These are phyloP conservation scores for Pistacia vera DNA, from an alignment of 345 rosid species.

Conservation along the genomic window DNA sequence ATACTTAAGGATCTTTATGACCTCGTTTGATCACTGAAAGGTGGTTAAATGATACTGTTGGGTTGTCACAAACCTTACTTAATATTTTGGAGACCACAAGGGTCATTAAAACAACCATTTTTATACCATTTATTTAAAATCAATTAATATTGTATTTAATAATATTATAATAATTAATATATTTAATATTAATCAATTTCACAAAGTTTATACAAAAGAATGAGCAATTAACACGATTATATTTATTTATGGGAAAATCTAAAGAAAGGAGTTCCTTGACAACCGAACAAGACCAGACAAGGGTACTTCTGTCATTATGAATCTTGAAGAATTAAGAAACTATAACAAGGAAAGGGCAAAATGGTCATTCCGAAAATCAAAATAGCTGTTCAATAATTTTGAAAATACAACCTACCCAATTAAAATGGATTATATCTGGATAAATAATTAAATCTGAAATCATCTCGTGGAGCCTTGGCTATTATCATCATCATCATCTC, in stretches of 20 bases:
- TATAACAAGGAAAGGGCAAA: background rate
- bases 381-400: slow-evolving; percentile 30
- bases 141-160: too few species aligned
- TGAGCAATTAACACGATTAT: too few species aligned
- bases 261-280: background rate
- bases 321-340: background rate
- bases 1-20: too few species aligned
- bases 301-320: background rate
- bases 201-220: too few species aligned
- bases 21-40: too few species aligned
- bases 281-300: background rate
- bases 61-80: too few species aligned
- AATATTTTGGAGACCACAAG: too few species aligned
- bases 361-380: slow-evolving; percentile 3
- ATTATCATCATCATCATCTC: slow-evolving; percentile 21
- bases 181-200: too few species aligned
- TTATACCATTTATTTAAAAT: too few species aligned
- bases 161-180: too few species aligned
- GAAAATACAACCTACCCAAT: slow-evolving; percentile 7
- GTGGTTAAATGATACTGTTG: too few species aligned
- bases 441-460: background rate
- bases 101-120: too few species aligned
- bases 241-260: background rate
- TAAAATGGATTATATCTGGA: background rate
- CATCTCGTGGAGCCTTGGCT: slow-evolving; percentile 19